Evolutionary conservation across 768 basidiomycete genomes (phyloP).

Genomic region (Cystofilobasidium ferigula): DNA sequence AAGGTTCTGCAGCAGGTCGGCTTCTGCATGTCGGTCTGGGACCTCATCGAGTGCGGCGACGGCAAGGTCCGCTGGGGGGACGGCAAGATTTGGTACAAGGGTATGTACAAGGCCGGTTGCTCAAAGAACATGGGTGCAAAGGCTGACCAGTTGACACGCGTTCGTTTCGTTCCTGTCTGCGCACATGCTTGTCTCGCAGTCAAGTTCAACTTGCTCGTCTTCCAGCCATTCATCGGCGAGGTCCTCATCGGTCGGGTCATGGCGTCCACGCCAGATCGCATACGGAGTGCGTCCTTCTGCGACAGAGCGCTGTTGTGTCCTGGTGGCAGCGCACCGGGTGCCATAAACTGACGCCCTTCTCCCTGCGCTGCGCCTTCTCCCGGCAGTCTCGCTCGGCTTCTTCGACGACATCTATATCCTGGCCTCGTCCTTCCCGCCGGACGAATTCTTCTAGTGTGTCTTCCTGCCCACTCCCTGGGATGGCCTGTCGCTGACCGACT

Average conservation of each 20-base stretch:
- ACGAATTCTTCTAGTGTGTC: conserved; percentile 36
- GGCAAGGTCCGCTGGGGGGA: conserved; percentile 92
- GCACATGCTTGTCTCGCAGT: conserved; percentile 43
- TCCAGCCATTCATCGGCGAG: conserved; percentile 81
- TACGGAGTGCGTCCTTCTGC: conserved; percentile 54
- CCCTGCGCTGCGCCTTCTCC: neutral
- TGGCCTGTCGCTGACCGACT: neutral
- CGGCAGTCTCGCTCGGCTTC: conserved; percentile 70
- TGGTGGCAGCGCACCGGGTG: neutral
- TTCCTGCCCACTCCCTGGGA: neutral
- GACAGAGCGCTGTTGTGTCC: neutral
- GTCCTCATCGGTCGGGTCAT: conserved; percentile 81
- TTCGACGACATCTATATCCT: conserved; percentile 91
- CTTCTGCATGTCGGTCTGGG: conserved; percentile 79
- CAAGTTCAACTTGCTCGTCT: conserved; percentile 77
- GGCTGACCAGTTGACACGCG: neutral
- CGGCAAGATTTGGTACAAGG: conserved; percentile 84
- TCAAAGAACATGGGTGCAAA: conserved; percentile 1
- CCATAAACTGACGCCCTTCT: neutral
- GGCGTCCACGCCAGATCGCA: conserved; percentile 70
- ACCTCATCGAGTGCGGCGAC: conserved; percentile 72
- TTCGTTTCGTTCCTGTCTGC: neutral
- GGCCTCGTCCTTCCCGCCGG: conserved; percentile 64
- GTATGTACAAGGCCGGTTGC: neutral
- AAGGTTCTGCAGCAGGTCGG: conserved; percentile 70